Conservation (phyloP, 306 rosid species). For the Pueraria montana region DNA sequence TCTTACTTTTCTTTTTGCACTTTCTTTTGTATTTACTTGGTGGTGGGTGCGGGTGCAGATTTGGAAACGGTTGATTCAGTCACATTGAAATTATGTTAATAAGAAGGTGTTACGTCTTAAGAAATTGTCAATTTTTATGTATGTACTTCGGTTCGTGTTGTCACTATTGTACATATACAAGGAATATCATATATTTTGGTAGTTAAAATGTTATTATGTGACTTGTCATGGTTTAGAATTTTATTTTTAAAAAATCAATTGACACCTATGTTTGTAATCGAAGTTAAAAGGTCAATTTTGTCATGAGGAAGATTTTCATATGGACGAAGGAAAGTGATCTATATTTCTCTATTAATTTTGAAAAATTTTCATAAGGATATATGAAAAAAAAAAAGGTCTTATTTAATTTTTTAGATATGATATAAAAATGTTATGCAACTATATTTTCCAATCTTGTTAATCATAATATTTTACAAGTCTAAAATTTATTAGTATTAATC, state of each 20-base stretch:
- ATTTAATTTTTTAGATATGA: background rate
- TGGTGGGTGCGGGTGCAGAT: constrained; percentile 43
- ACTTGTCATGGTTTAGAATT: constrained; percentile 14
- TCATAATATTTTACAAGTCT: background rate
- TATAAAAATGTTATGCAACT: background rate
- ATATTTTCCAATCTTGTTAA: background rate
- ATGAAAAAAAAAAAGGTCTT: background rate
- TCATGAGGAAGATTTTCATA: background rate
- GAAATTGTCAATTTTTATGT: constrained; percentile 21
- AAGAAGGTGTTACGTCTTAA: background rate
- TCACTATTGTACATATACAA: background rate
- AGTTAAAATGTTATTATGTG: constrained; percentile 34
- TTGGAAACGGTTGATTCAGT: constrained; percentile 32
- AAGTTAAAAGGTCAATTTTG: constrained; percentile 9
- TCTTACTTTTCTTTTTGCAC: background rate
- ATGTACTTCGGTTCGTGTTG: constrained; percentile 29
- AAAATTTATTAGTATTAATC: background rate
- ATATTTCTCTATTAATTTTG: background rate
- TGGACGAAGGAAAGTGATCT: background rate
- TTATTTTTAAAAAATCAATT: constrained; percentile 13
- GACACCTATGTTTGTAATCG: background rate
- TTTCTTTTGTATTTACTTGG: constrained; percentile 34
- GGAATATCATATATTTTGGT: constrained; percentile 35
- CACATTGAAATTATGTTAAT: constrained; percentile 37
- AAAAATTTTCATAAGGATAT: background rate